Conservation (phyloP, 805 yeast species). For the Teunomyces atbi region DNA sequence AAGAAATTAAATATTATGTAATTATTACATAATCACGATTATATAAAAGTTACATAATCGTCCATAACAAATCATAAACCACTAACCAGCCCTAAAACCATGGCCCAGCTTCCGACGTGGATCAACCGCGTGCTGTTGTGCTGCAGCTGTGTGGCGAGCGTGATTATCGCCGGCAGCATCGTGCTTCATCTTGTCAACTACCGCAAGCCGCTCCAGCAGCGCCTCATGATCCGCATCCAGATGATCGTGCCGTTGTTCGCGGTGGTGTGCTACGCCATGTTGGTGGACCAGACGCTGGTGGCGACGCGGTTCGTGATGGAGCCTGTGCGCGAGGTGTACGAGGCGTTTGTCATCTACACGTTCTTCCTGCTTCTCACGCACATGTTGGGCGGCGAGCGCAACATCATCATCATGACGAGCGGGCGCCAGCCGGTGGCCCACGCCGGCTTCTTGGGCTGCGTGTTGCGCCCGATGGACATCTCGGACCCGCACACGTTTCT, state of each 20-base stretch:
- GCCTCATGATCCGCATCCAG: conserved; percentile 79
- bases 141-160: conserved; percentile 20
- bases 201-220: conserved; percentile 84
- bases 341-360: conserved; percentile 93
- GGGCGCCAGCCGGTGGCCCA: conserved; percentile 72
- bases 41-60: neutral
- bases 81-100: neutral
- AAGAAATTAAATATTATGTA: too few species aligned
- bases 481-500: conserved; percentile 82
- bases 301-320: conserved; percentile 51
- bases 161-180: conserved; percentile 24
- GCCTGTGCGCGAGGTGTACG: conserved; percentile 86
- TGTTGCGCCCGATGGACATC: conserved; percentile 65
- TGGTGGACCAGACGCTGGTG: conserved; percentile 42
- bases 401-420: conserved; percentile 67
- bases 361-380: conserved; percentile 81
- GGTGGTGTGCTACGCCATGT: conserved; percentile 60
- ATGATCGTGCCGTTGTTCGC: conserved; percentile 81
- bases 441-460: conserved; percentile 52
- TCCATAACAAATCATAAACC: too few species aligned
- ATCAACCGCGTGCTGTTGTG: conserved; percentile 17
- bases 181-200: conserved; percentile 55
- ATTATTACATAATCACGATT: neutral
- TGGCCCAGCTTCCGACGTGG: conserved; percentile 19
- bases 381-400: conserved; percentile 89